phyloP scores from a whole-genome alignment of 345 rosid species.

The Dovyalis caffra region DNA sequence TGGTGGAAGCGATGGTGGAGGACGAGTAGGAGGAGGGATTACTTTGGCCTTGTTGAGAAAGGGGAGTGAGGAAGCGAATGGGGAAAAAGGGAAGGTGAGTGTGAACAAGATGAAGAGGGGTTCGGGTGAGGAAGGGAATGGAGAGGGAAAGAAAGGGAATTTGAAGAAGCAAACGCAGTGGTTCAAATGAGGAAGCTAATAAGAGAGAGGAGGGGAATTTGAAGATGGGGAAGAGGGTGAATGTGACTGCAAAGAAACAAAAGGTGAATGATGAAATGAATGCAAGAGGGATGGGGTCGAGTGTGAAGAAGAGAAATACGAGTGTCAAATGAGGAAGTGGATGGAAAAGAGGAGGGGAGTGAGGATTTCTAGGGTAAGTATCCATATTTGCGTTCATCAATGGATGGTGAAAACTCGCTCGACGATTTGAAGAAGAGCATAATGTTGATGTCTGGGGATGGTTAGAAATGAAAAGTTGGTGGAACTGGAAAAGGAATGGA shows the following conservation, averaged over 20 bases:
- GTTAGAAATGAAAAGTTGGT: slow-evolving; percentile 13
- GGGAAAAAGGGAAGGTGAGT: not conserved
- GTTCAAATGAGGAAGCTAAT: not conserved
- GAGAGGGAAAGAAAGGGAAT: not conserved
- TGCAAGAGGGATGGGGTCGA: too few species aligned
- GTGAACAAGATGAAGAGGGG: not conserved
- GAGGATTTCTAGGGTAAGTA: slow-evolving; percentile 13
- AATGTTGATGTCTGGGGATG: slow-evolving; percentile 1
- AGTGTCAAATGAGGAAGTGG: too few species aligned
- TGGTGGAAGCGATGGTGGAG: not conserved
- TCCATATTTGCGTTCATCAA: slow-evolving; percentile 8
- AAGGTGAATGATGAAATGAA: too few species aligned
- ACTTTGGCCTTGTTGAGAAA: slow-evolving; percentile 4
- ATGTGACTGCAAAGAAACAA: not conserved
- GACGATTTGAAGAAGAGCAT: not conserved
- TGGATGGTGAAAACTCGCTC: slow-evolving; percentile 5
- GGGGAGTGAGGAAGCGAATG: too few species aligned
- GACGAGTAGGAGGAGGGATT: not conserved
- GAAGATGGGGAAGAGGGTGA: not conserved
- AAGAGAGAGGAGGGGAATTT: not conserved
- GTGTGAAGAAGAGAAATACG: not conserved
- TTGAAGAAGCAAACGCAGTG: not conserved
- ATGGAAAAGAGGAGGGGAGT: too few species aligned
- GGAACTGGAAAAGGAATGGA: slow-evolving; percentile 27
- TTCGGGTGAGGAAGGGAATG: not conserved